phyloP scores from a whole-genome alignment of 192 early-diverging fungal genomes.

The Linnemannia hyalina region DNA sequence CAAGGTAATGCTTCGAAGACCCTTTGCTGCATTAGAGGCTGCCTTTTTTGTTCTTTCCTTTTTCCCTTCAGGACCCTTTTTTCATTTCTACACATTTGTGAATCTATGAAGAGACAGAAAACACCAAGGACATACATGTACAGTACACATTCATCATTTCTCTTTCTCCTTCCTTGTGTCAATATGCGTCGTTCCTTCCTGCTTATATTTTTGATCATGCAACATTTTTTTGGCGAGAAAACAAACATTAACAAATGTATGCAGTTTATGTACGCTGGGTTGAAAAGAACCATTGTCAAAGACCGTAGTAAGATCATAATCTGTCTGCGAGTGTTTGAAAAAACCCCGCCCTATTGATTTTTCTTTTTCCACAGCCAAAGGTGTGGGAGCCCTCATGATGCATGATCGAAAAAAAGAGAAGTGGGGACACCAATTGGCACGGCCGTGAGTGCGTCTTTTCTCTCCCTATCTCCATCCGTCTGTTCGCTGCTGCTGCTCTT shows the following conservation, averaged over 20 bases:
- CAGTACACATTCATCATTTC: background rate
- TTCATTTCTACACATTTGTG: slow-evolving; percentile 1
- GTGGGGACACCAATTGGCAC: background rate
- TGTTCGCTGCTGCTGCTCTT: background rate
- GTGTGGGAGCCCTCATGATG: background rate
- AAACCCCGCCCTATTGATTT: background rate
- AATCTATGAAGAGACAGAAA: too few relatives aligned
- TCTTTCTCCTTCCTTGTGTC: background rate
- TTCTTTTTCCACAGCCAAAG: background rate
- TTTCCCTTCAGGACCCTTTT: background rate
- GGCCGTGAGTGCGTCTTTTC: background rate
- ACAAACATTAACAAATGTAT: slow-evolving; percentile 2
- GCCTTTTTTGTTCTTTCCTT: background rate
- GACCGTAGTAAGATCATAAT: background rate
- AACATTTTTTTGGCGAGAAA: background rate
- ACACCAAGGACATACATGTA: background rate
- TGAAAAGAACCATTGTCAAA: background rate
- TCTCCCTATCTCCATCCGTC: background rate
- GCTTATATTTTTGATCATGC: slow-evolving; percentile 5
- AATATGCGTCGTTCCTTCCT: too few relatives aligned
- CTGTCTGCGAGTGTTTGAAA: background rate
- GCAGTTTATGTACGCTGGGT: background rate
- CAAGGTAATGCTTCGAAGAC: too few relatives aligned
- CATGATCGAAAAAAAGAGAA: background rate
- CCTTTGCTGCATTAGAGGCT: too few relatives aligned